phyloP scores from a whole-genome alignment of 2,329 filamentous ascomycete species.

The Exophiala aquamarina region DNA sequence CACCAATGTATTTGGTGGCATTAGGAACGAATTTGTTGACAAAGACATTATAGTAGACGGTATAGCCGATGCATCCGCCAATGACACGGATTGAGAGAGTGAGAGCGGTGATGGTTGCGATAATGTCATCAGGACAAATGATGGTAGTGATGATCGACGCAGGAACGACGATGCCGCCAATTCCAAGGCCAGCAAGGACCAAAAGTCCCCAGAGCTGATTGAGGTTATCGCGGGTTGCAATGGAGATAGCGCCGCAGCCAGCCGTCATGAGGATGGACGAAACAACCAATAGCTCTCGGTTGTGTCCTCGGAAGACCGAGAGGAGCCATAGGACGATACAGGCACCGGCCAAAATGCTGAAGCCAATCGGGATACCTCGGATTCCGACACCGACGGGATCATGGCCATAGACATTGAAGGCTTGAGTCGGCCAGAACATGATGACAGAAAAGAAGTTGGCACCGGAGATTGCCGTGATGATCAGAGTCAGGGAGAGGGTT shows the following conservation, averaged over 20 bases:
- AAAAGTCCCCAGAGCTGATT: constrained; percentile 57
- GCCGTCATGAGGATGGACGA: constrained; percentile 66
- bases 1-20: constrained; percentile 51
- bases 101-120: constrained; percentile 67
- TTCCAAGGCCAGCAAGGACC: constrained; percentile 62
- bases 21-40: constrained; percentile 47
- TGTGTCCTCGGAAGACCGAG: constrained; percentile 58
- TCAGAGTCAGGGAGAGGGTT: constrained; percentile 52
- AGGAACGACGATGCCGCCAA: constrained; percentile 68
- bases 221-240: constrained; percentile 54
- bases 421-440: constrained; percentile 64
- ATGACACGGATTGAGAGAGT: constrained; percentile 69
- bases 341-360: constrained; percentile 63
- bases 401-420: constrained; percentile 67
- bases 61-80: constrained; percentile 65
- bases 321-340: constrained; percentile 59
- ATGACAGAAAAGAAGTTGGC: constrained; percentile 58
- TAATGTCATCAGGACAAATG: constrained; percentile 67
- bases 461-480: constrained; percentile 61
- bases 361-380: constrained; percentile 63
- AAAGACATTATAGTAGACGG: constrained; percentile 56
- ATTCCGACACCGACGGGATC: constrained; percentile 65
- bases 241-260: constrained; percentile 55
- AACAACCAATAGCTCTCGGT: constrained; percentile 59
- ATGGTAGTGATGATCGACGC: constrained; percentile 68